A percentile compares a stretch with the other conserved stretches of the same genome.
phyloP scores from a whole-genome alignment of 805 yeast genomes.

The Ogataea naganishii region DNA sequence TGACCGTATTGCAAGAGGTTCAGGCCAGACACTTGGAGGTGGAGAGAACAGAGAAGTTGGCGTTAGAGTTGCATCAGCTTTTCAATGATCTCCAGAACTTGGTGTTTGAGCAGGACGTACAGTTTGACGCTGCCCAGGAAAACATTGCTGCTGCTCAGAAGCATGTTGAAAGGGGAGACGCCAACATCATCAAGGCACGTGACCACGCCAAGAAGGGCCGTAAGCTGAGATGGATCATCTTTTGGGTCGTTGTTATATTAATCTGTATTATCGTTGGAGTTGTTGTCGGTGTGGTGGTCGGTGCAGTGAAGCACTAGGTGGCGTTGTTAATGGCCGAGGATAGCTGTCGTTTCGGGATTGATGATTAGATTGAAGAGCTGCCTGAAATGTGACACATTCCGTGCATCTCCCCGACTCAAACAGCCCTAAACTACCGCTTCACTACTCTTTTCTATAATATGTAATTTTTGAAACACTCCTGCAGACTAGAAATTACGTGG shows the following conservation, averaged over 20 bases:
- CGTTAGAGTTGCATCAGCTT: conserved; percentile 91
- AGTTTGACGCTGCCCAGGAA: conserved; percentile 74
- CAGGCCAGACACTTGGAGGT: conserved; percentile 93
- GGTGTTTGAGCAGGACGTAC: conserved; percentile 91
- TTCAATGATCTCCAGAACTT: conserved; percentile 94
- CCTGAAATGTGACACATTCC: background rate
- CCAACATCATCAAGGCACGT: conserved; percentile 87
- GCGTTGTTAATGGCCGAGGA: background rate
- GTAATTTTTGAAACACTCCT: background rate
- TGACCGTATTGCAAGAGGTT: conserved; percentile 91
- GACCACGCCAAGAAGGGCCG: conserved; percentile 83
- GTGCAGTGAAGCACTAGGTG: conserved; percentile 7
- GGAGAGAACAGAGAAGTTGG: conserved; percentile 87
- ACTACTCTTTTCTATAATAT: background rate
- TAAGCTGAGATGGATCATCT: conserved; percentile 83
- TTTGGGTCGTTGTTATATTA: conserved; percentile 51
- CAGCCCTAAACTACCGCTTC: background rate
- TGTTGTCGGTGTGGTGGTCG: conserved; percentile 52
- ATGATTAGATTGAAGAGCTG: background rate
- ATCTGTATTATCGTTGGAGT: conserved; percentile 58
- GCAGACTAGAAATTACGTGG: background rate
- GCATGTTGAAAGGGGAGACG: conserved; percentile 90
- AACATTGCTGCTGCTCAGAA: conserved; percentile 77
- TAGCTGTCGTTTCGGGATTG: background rate
- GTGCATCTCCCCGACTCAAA: background rate